phyloP scores from a whole-genome alignment of 768 basidiomycete genomes.

The Phlebiopsis flavidoalba region DNA sequence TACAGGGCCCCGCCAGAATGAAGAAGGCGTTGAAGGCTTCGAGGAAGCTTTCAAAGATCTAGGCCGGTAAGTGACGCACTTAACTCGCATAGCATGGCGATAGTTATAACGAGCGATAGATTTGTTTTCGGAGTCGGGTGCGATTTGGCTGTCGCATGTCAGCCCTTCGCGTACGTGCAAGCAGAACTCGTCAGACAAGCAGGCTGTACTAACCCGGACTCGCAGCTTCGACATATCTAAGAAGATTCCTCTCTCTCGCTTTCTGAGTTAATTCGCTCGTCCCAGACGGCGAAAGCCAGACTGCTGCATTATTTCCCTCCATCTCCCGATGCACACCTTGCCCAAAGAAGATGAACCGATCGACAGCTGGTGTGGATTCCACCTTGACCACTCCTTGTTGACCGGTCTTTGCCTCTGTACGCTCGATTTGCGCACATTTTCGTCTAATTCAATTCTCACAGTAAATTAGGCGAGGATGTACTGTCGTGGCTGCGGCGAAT shows the following conservation, averaged over 20 bases:
- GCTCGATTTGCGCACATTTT: constrained; percentile 20
- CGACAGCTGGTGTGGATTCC: constrained; percentile 94
- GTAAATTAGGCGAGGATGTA: constrained; percentile 74
- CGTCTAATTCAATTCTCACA: neutral
- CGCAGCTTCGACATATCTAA: constrained; percentile 59
- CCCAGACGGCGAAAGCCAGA: constrained; percentile 86
- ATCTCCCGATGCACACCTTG: constrained; percentile 30
- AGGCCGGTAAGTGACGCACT: constrained; percentile 43
- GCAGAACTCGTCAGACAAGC: neutral
- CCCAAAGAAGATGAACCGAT: constrained; percentile 55
- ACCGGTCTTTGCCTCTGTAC: constrained; percentile 90
- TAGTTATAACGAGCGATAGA: constrained; percentile 28
- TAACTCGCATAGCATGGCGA: neutral
- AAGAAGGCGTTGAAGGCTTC: constrained; percentile 65
- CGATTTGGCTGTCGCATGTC: constrained; percentile 80
- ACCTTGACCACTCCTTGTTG: constrained; percentile 85
- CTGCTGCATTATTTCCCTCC: constrained; percentile 96
- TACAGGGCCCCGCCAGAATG: constrained; percentile 58
- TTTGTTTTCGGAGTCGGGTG: constrained; percentile 82
- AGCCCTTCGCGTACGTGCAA: constrained; percentile 74
- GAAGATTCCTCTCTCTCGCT: constrained; percentile 66
- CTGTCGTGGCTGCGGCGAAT: constrained; percentile 44
- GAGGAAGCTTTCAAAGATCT: constrained; percentile 86
- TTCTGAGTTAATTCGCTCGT: constrained; percentile 62
- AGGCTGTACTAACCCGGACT: neutral